Evolutionary conservation across 2,329 filamentous ascomycete species (phyloP), one percentile per base, ranked within the genome.

Genomic region (Hypoxylon sp.): DNA sequence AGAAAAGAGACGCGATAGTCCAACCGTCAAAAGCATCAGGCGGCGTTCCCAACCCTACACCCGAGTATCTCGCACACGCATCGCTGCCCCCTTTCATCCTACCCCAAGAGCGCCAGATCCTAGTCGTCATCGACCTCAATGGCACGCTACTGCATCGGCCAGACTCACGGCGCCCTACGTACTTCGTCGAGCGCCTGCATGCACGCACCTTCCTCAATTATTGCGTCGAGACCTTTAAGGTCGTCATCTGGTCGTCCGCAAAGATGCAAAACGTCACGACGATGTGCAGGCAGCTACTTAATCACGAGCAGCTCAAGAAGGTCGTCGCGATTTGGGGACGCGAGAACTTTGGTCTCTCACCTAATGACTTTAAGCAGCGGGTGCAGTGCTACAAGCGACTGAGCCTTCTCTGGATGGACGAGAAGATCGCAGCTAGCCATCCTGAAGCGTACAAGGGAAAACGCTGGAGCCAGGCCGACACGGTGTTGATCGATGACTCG

Each of bases 221-320:
- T 78, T 87, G 94, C 71, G 85, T 97, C 72, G 80, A 86, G 11
- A 89, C 90, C 64, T 95, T 97, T 82, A 83, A 84, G 57, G 91
- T 97, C 30, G 93, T 94, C 81, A 88, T 98, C 63, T 99, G 95
- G 94, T 97, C 95, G 1, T 97, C 93, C 5, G 94, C 95, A 0
- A 87, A 85, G 19, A 90, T 90, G 0, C 79, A 86, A 0, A 98
- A 96, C 70, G 93, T 97, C 13, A 71, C 79, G 7, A 81, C 80
- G 36, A 92, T 97, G 84, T 88, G 93, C 67, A 80, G 82, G 2
- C 81, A 87, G 52, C 85, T 97, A 0, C 85, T 97, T 63, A 82
- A 84, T 0, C 78, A 80, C 0, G 76, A 84, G 1, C 84, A 91
- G 72, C 82, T 82, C 32, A 63, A 79, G 0, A 79, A 83, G 23